phyloP scores from a whole-genome alignment of 768 basidiomycete species.

The Amanita muscaria region DNA sequence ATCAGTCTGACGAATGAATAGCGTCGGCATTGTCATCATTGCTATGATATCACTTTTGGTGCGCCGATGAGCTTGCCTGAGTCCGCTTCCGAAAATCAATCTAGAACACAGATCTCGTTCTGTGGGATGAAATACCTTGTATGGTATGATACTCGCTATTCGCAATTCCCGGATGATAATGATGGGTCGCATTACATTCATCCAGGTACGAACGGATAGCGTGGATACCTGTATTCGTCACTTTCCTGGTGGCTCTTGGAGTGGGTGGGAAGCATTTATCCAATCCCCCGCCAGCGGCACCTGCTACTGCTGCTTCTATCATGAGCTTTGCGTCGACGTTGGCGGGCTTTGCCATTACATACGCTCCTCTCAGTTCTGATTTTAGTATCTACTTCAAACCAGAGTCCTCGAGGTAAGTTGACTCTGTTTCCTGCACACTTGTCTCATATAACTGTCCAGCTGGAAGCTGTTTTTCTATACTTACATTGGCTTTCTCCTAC shows the following conservation, averaged over 20 bases:
- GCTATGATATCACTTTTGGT: constrained; percentile 57
- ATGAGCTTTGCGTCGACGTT: constrained; percentile 62
- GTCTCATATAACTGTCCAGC: constrained; percentile 33
- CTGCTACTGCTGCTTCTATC: constrained; percentile 46
- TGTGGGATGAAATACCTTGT: constrained; percentile 43
- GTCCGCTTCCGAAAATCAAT: constrained; percentile 9
- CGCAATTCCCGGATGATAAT: neutral
- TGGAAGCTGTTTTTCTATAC: constrained; percentile 59
- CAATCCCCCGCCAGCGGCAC: constrained; percentile 35
- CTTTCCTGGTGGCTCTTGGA: constrained; percentile 62
- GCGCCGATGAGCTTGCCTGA: constrained; percentile 27
- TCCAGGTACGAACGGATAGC: constrained; percentile 58
- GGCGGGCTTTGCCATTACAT: constrained; percentile 68
- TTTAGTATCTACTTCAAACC: constrained; percentile 65
- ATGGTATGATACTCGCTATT: constrained; percentile 23
- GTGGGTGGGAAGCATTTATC: constrained; percentile 65
- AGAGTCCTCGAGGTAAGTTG: constrained; percentile 43
- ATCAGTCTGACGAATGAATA: constrained; percentile 21
- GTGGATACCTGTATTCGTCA: constrained; percentile 77
- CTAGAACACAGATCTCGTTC: constrained; percentile 46
- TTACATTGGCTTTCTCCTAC: constrained; percentile 59
- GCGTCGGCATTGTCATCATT: constrained; percentile 79
- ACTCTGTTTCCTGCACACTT: too few relatives aligned
- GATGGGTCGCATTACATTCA: neutral
- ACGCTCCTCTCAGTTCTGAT: constrained; percentile 53